Conservation (phyloP, 768 basidiomycete species). For the Cyclocybe aegerita region DNA sequence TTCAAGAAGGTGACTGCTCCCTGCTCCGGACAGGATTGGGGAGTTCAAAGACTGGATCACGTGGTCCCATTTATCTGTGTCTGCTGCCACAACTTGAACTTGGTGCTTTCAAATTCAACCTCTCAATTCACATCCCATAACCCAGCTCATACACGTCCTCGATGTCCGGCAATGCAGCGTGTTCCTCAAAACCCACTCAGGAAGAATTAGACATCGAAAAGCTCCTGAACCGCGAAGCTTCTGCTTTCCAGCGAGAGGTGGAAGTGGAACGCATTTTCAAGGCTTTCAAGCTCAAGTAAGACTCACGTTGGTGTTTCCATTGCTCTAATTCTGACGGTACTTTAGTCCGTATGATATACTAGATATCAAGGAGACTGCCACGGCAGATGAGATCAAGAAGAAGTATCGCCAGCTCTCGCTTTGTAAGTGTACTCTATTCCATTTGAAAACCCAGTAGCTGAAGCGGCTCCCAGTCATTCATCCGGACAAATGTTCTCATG, state of each 20-base stretch:
- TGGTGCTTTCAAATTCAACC: too few species aligned
- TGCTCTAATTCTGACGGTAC: conserved; percentile 2
- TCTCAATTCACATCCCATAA: too few species aligned
- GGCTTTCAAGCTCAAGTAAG: conserved; percentile 95
- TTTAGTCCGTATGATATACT: conserved; percentile 91
- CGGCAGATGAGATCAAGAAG: conserved; percentile 85
- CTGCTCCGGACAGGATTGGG: too few species aligned
- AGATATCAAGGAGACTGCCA: conserved; percentile 69
- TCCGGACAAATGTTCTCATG: conserved; percentile 94
- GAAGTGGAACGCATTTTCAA: conserved; percentile 91
- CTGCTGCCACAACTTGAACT: too few species aligned
- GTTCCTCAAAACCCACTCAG: conserved; percentile 18
- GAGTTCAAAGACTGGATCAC: too few species aligned
- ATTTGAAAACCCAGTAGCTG: conserved; percentile 1
- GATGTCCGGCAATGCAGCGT: conserved; percentile 12
- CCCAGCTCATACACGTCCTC: background rate
- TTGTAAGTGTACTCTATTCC: conserved; percentile 47
- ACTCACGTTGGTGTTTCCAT: conserved; percentile 5
- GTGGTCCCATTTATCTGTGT: too few species aligned
- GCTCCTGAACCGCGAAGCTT: conserved; percentile 75
- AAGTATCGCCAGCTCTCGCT: conserved; percentile 84
- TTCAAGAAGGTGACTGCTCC: too few species aligned
- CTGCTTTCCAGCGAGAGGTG: conserved; percentile 82
- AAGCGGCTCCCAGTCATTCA: conserved; percentile 73
- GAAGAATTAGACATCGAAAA: conserved; percentile 71